Conservation (phyloP, 169 alveolate species). For the Cryptosporidium ubiquitum region DNA sequence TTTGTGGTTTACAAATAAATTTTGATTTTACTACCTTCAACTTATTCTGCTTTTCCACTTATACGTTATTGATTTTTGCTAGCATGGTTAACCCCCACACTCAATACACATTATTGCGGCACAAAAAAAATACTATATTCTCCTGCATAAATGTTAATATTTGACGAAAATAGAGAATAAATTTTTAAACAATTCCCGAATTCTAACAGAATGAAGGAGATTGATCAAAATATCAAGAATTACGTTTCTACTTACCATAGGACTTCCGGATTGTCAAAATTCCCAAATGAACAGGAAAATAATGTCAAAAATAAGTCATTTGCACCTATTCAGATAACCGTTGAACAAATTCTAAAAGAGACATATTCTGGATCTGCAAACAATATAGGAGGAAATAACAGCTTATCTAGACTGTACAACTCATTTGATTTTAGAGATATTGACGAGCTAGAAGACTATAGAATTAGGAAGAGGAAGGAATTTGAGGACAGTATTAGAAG, state of each 20-base stretch:
- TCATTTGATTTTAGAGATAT: conserved; percentile 85
- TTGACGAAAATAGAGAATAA: conserved; percentile 23
- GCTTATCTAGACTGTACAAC: not conserved
- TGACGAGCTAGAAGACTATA: conserved; percentile 94
- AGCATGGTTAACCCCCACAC: conserved; percentile 50
- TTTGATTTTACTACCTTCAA: not conserved
- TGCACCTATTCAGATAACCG: conserved; percentile 97
- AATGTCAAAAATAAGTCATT: conserved; percentile 94
- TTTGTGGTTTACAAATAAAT: not conserved
- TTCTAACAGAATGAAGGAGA: conserved; percentile 6
- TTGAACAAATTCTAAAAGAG: conserved; percentile 97
- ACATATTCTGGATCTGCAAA: conserved; percentile 22
- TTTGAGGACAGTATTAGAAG: conserved; percentile 95
- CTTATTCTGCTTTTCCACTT: not conserved
- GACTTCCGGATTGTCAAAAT: not conserved
- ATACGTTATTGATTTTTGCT: not conserved
- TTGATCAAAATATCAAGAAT: conserved; percentile 1
- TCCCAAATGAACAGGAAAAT: conserved; percentile 75
- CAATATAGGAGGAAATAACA: conserved; percentile 48
- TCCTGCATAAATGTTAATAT: conserved; percentile 3
- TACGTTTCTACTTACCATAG: conserved; percentile 59
- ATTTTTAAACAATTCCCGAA: not conserved
- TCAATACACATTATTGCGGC: conserved; percentile 35
- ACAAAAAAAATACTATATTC: not conserved
- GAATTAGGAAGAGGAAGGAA: conserved; percentile 92